A percentile compares a stretch with the other conserved stretches of the same genome.
Evolutionary conservation across 768 basidiomycete species (phyloP).

Genomic region (Bullera alba): DNA sequence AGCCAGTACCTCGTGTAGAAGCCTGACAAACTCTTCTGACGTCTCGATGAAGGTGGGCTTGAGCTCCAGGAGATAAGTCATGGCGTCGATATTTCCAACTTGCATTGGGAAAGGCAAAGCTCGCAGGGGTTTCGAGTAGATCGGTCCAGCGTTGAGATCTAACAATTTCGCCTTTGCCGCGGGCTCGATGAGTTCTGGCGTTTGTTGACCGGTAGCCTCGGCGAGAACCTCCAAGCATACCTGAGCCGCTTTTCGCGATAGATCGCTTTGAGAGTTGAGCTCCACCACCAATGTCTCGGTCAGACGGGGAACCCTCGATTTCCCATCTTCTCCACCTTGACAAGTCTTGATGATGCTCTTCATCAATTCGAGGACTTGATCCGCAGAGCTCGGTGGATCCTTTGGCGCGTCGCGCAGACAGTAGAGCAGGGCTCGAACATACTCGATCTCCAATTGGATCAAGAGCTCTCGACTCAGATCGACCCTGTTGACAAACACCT

Average conservation of each 20-base stretch:
- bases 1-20: slow-evolving; percentile 87
- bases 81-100: slow-evolving; percentile 95
- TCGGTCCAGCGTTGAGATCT: slow-evolving; percentile 52
- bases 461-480: slow-evolving; percentile 72
- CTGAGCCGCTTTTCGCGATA: slow-evolving; percentile 78
- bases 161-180: slow-evolving; percentile 74
- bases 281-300: slow-evolving; percentile 74
- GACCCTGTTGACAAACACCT: slow-evolving; percentile 65
- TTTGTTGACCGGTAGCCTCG: slow-evolving; percentile 61
- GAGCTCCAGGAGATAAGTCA: slow-evolving; percentile 84
- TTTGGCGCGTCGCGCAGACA: slow-evolving; percentile 89
- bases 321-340: slow-evolving; percentile 48
- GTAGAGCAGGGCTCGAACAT: slow-evolving; percentile 80
- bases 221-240: slow-evolving; percentile 71
- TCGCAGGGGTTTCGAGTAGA: slow-evolving; percentile 92
- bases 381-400: slow-evolving; percentile 75
- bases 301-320: slow-evolving; percentile 58
- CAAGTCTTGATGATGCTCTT: slow-evolving; percentile 45
- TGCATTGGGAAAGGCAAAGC: slow-evolving; percentile 91
- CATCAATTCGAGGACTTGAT: slow-evolving; percentile 71
- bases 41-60: slow-evolving; percentile 84
- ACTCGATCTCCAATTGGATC: slow-evolving; percentile 77
- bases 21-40: slow-evolving; percentile 82
- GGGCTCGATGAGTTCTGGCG: slow-evolving; percentile 70
- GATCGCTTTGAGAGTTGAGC: slow-evolving; percentile 73